Base-by-base conservation (phyloP, 2,329 filamentous ascomycete genomes). In the Boeremia lycopersici region DNA sequence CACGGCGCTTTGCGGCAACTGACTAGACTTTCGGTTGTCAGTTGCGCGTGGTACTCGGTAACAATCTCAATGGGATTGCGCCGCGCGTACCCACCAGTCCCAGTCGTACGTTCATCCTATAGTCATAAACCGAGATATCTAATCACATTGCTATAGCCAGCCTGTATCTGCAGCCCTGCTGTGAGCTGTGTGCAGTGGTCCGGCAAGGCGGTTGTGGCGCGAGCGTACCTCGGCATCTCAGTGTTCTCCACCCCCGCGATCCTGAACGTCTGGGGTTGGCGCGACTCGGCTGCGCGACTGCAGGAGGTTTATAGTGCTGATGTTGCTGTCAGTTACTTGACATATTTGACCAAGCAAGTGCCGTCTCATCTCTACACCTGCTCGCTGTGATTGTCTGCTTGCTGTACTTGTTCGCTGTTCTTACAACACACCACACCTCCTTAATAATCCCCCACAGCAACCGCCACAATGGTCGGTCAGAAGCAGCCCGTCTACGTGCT, bases 401-500 rank as follows among this genome's bases (percentile, higher is more conserved):
- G 11, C n/a, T 30, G 28, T 31, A 19, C 12, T 30, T 15, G 13
- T 10, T 17, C 8, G 23, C 26, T 43, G 29, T 31, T 33, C 40
- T 30, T 8, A 15, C 11, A 8, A 39, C 36, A 39, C 19, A 39
- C 36, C 8, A 23, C 36, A 13, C 23, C 17, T 9, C 4, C 25
- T 35, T 3, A 4, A 26, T 39, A 29, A 19, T 19, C 15, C 7
- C 11, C 19, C 26, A 19, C 31, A 29, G 42, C 57, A 55, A 51
- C 42, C 60, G 59, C 57, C 70, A 80, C 46, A 57, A 84, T 84
- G 82, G 78, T 76, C 61, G 79, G 63, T 51, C 62, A 80, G 64
- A 82, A 82, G 63, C 77, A 80, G 60, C 82, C 83, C 65, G 82
- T 83, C 82, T 98, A 98, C 82, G 90, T 98, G 73, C 86, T 98